Conservation (phyloP, 2,329 filamentous ascomycete genomes). For the Lojkania enalia region DNA sequence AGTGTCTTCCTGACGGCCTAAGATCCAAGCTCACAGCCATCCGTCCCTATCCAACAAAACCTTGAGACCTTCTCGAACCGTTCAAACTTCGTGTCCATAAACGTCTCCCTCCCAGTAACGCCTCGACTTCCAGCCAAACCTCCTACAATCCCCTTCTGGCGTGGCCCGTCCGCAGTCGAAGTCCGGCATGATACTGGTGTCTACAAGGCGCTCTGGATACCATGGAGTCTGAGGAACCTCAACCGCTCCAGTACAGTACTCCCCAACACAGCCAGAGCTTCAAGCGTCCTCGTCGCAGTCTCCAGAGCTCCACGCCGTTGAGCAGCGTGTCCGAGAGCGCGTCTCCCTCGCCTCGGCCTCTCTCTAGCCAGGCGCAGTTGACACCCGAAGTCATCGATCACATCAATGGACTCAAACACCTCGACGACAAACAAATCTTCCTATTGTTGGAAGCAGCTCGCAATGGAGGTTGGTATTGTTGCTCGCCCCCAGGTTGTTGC, state of each 20-base stretch:
- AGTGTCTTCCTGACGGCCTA: slow-evolving; percentile 45
- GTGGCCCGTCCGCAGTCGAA: slow-evolving; percentile 36
- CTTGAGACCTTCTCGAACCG: slow-evolving; percentile 39
- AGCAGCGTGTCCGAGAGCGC: slow-evolving; percentile 42
- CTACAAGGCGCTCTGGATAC: slow-evolving; percentile 34
- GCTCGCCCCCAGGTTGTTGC: slow-evolving; percentile 9
- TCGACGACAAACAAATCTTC: slow-evolving; percentile 46
- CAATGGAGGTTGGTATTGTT: slow-evolving; percentile 39
- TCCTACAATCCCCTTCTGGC: slow-evolving; percentile 28
- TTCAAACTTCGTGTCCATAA: slow-evolving; percentile 26
- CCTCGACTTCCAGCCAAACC: slow-evolving; percentile 21
- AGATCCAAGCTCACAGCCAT: slow-evolving; percentile 37
- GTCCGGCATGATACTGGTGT: slow-evolving; percentile 42
- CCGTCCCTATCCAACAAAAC: slow-evolving; percentile 37
- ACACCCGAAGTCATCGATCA: slow-evolving; percentile 44
- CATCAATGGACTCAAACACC: slow-evolving; percentile 46
- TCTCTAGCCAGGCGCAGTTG: slow-evolving; percentile 37
- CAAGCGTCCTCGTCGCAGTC: slow-evolving; percentile 44
- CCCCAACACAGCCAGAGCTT: slow-evolving; percentile 41
- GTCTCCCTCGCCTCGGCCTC: slow-evolving; percentile 37
- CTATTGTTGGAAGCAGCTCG: slow-evolving; percentile 43
- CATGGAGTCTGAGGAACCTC: slow-evolving; percentile 45
- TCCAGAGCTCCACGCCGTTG: slow-evolving; percentile 42
- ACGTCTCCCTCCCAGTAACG: slow-evolving; percentile 28
- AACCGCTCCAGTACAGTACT: slow-evolving; percentile 41